Conservation (phyloP, 441 rosid species). For the Flueggea neowawraea region DNA sequence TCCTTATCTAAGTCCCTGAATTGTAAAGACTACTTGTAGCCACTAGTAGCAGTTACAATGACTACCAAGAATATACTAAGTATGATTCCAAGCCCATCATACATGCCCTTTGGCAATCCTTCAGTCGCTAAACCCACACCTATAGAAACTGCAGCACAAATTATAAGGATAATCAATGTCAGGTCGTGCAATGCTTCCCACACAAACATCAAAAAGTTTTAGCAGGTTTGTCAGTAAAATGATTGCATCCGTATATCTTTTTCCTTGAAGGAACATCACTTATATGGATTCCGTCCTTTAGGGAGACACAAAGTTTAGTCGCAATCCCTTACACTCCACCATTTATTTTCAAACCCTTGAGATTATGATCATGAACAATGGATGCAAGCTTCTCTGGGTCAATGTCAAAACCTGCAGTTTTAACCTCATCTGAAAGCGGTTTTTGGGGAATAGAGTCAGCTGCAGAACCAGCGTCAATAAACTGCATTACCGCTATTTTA, state of each 20-base stretch:
- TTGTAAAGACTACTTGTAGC: constrained; percentile 37
- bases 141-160: constrained; percentile 51
- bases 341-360: constrained; percentile 37
- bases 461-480: constrained; percentile 57
- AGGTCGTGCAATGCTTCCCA: constrained; percentile 46
- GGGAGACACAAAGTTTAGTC: constrained; percentile 40
- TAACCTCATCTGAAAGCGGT: constrained; percentile 58
- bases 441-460: constrained; percentile 25
- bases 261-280: constrained; percentile 47
- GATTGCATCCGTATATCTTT: constrained; percentile 63
- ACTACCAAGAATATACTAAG: constrained; percentile 39
- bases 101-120: constrained; percentile 44
- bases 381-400: constrained; percentile 72
- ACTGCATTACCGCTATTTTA: constrained; percentile 80
- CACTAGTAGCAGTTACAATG: constrained; percentile 36
- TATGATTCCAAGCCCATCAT: constrained; percentile 50
- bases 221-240: constrained; percentile 75
- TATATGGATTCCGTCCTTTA: constrained; percentile 56
- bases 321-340: constrained; percentile 76
- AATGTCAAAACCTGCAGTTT: constrained; percentile 59
- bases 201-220: constrained; percentile 46
- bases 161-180: constrained; percentile 38
- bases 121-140: constrained; percentile 44
- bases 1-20: constrained; percentile 34
- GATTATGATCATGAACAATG: constrained; percentile 68